Conservation (phyloP, 495 filamentous ascomycete species). For the Physcia stellaris region DNA sequence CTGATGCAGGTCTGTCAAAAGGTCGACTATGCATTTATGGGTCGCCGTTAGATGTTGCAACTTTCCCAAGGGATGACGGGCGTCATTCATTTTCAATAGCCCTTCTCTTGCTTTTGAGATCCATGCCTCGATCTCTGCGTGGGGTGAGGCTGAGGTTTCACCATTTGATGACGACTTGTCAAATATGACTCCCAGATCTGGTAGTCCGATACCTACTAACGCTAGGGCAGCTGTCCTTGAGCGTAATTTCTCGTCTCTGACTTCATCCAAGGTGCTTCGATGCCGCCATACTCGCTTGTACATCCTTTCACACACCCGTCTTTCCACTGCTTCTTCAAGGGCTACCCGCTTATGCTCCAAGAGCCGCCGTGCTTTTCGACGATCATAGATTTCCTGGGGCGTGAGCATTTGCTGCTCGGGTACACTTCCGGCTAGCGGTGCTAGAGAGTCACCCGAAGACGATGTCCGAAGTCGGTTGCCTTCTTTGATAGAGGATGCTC, state of each 20-base stretch:
- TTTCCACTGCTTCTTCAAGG: constrained; percentile 87
- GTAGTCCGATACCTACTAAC: constrained; percentile 77
- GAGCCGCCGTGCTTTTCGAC: constrained; percentile 60
- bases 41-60: constrained; percentile 75
- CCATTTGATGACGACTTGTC: constrained; percentile 23
- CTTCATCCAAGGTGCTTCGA: constrained; percentile 83
- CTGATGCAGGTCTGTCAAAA: constrained; percentile 55
- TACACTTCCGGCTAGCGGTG: constrained; percentile 8
- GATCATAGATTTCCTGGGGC: constrained; percentile 63
- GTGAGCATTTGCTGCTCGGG: constrained; percentile 85
- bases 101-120: constrained; percentile 62
- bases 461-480: constrained; percentile 8
- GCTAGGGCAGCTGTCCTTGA: constrained; percentile 87
- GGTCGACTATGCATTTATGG: constrained; percentile 91
- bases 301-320: constrained; percentile 70
- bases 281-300: constrained; percentile 86
- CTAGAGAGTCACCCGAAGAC: constrained; percentile 13
- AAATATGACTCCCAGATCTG: constrained; percentile 73
- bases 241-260: constrained; percentile 83
- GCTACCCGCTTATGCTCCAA: constrained; percentile 62
- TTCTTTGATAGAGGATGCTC: constrained; percentile 4
- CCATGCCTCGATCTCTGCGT: constrained; percentile 54
- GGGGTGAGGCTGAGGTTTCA: constrained; percentile 28
- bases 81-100: constrained; percentile 71
- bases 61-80: constrained; percentile 80